Evolutionary conservation across 495 filamentous ascomycete genomes (phyloP).

Genomic region (Penicillium tannophilum): DNA sequence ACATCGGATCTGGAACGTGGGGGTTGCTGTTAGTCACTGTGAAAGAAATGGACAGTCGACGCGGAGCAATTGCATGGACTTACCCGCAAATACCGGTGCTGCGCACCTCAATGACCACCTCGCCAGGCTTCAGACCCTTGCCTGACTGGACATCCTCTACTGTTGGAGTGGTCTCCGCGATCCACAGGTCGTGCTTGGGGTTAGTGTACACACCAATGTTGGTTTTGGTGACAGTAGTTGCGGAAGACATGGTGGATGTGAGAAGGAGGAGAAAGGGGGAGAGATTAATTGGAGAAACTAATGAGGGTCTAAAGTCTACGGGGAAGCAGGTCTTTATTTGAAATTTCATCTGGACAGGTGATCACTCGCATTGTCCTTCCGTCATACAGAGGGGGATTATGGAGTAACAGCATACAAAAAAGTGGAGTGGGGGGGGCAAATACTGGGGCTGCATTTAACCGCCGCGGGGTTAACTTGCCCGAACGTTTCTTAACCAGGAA

Average conservation of each 20-base stretch:
- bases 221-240: constrained; percentile 59
- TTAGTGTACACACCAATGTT: constrained; percentile 98
- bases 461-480: constrained; percentile 8
- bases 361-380: constrained; percentile 6
- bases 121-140: constrained; percentile 70
- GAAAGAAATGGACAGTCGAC: not conserved
- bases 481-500: not conserved
- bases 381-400: constrained; percentile 12
- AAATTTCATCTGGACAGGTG: constrained; percentile 12
- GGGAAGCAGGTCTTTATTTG: constrained; percentile 12
- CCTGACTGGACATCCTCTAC: constrained; percentile 74
- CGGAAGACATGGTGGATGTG: constrained; percentile 34
- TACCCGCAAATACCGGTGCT: constrained; percentile 95
- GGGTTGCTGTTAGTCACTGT: not conserved
- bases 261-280: constrained; percentile 10
- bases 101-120: constrained; percentile 81
- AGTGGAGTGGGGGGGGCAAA: constrained; percentile 26
- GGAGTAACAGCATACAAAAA: not conserved
- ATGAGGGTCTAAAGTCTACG: not conserved
- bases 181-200: constrained; percentile 87
- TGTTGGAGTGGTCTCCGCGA: constrained; percentile 73
- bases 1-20: constrained; percentile 74
- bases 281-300: not conserved
- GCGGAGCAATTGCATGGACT: constrained; percentile 18
- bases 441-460: constrained; percentile 8